Evolutionary conservation across 1,284 basidiomycete genomes (phyloP).

Genomic region (Agaricales sp.): DNA sequence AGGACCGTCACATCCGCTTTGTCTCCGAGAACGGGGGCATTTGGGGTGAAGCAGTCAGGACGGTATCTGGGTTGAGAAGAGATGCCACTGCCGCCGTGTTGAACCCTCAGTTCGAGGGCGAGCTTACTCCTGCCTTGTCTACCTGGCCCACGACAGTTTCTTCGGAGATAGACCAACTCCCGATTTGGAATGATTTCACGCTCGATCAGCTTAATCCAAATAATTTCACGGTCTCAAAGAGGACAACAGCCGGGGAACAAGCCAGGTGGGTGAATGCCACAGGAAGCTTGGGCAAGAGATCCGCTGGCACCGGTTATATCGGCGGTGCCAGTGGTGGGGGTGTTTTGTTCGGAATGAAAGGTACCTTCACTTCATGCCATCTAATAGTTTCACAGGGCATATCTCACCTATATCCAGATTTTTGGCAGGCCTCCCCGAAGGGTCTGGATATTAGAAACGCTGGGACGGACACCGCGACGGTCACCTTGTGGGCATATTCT

Average conservation of each 20-base stretch:
- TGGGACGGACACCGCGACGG: conserved; percentile 20
- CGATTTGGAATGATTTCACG: conserved; percentile 28
- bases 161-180: conserved; percentile 20
- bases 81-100: conserved; percentile 30
- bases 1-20: conserved; percentile 30
- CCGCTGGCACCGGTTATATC: conserved; percentile 27
- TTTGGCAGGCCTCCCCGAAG: conserved; percentile 29
- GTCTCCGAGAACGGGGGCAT: conserved; percentile 24
- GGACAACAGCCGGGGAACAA: conserved; percentile 21
- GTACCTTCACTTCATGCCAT: too few relatives aligned
- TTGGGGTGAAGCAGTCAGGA: conserved; percentile 29
- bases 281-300: conserved; percentile 23
- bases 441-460: conserved; percentile 28
- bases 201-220: conserved; percentile 26
- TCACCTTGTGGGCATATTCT: conserved; percentile 32
- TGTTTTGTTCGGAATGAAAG: conserved; percentile 25
- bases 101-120: conserved; percentile 27
- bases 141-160: conserved; percentile 29
- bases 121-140: conserved; percentile 23
- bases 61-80: conserved; percentile 27
- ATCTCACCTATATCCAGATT: conserved; percentile 17
- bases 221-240: conserved; percentile 24
- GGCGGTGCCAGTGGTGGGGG: conserved; percentile 30
- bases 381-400: background rate
- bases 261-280: conserved; percentile 24